Percentiles rank a stretch among this genome's conserved stretches.
phyloP scores from a whole-genome alignment of 2,329 filamentous ascomycete species.

The Neurospora crassa region DNA sequence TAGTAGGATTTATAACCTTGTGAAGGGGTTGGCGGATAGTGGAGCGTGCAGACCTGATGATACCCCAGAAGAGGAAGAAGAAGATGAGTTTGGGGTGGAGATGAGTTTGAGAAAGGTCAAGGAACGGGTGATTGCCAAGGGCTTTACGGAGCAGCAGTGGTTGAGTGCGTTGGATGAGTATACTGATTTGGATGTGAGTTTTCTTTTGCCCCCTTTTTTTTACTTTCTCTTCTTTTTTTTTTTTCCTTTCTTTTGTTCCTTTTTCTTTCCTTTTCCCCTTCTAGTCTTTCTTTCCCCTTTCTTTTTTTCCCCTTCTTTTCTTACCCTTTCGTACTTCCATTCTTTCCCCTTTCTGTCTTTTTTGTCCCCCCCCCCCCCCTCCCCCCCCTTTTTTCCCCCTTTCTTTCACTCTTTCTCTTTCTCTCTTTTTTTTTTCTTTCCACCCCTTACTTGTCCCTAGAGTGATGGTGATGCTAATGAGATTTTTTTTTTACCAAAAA shows the following conservation, averaged over 20 bases:
- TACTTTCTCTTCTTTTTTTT: too few species aligned
- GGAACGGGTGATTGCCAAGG: slow-evolving; percentile 88
- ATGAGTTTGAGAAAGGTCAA: slow-evolving; percentile 81
- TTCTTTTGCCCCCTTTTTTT: slow-evolving; percentile 5
- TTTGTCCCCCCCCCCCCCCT: background rate
- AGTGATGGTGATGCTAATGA: slow-evolving; percentile 28
- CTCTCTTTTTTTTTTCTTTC: too few species aligned
- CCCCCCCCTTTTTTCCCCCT: background rate
- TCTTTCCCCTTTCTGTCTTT: too few species aligned
- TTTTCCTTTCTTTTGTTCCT: too few species aligned
- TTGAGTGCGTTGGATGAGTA: slow-evolving; percentile 82
- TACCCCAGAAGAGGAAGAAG: slow-evolving; percentile 40
- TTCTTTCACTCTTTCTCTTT: too few species aligned
- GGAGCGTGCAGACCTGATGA: slow-evolving; percentile 74
- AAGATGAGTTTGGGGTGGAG: slow-evolving; percentile 46
- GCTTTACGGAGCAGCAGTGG: slow-evolving; percentile 93
- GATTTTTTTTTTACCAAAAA: too few species aligned
- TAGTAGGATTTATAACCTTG: slow-evolving; percentile 89
- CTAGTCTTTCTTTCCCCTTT: too few species aligned
- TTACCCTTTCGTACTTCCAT: too few species aligned
- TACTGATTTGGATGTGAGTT: slow-evolving; percentile 75
- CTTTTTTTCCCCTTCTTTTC: too few species aligned
- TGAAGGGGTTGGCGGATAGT: slow-evolving; percentile 76
- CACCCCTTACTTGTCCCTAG: too few species aligned
- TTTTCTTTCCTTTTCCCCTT: too few species aligned